These are phyloP conservation scores for Discostella pseudostelligera DNA, from an alignment of 108 stramenopile species.

Conservation along the genomic window DNA sequence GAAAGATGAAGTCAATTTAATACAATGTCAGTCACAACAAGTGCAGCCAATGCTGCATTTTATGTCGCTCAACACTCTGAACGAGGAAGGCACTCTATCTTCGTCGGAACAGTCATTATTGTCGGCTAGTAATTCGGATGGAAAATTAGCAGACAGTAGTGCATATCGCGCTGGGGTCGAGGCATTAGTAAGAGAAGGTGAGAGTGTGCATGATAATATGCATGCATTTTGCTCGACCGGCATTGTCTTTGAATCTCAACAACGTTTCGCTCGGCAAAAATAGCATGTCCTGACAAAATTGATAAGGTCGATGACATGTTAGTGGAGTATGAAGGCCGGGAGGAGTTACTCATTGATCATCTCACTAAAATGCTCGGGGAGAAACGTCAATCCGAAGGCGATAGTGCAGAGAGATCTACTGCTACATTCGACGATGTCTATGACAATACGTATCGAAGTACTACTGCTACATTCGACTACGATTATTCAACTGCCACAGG, in stretches of 20 bases:
- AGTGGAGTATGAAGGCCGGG: slow-evolving; percentile 59
- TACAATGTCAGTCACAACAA: neutral
- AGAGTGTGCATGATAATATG: neutral
- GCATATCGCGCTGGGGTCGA: slow-evolving; percentile 50
- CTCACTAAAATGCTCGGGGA: slow-evolving; percentile 55
- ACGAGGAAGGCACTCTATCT: neutral
- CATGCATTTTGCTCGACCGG: neutral
- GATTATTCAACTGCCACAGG: neutral
- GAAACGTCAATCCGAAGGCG: slow-evolving; percentile 3
- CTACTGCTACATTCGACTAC: neutral
- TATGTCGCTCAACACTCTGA: neutral
- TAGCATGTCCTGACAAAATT: slow-evolving; percentile 51
- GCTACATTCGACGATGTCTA: slow-evolving; percentile 1
- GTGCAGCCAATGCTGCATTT: slow-evolving; percentile 1
- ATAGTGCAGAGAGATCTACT: neutral
- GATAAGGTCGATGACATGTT: slow-evolving; percentile 67
- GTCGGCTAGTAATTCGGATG: neutral
- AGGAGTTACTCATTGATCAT: slow-evolving; percentile 56
- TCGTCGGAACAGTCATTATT: neutral
- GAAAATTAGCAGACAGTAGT: neutral
- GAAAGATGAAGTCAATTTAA: neutral
- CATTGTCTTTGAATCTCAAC: neutral
- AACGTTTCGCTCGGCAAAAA: neutral
- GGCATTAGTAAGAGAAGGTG: slow-evolving; percentile 51
- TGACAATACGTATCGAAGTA: too few species aligned